phyloP scores from a whole-genome alignment of 1,139 yeast species.

The Yamadazyma taylorii region DNA sequence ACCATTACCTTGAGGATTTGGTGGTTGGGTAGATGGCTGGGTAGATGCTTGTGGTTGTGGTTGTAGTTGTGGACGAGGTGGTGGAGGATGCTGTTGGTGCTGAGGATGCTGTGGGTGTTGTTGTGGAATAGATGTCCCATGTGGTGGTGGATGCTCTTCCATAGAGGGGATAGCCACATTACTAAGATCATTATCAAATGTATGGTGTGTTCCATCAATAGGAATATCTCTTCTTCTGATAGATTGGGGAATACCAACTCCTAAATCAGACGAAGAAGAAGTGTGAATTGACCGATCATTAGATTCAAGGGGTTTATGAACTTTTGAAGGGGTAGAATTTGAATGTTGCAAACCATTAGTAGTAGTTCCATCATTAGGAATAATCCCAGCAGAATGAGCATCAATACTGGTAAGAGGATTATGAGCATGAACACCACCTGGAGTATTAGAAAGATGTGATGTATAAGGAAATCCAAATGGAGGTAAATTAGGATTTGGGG shows the following conservation, averaged over 20 bases:
- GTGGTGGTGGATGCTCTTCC: conserved; percentile 29
- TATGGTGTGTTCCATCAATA: conserved; percentile 13
- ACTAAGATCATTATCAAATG: conserved; percentile 33
- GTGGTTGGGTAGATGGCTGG: conserved; percentile 10
- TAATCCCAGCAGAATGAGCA: conserved; percentile 2
- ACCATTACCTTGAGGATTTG: not conserved
- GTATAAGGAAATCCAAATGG: conserved; percentile 1
- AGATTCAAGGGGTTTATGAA: not conserved
- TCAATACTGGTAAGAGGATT: conserved; percentile 1
- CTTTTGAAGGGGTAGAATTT: not conserved
- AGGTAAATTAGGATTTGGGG: conserved; percentile 1
- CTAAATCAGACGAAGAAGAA: conserved; percentile 2
- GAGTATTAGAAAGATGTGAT: not conserved
- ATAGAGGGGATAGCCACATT: conserved; percentile 38
- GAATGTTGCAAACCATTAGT: conserved; percentile 1
- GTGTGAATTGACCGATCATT: conserved; percentile 9
- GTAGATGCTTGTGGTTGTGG: too few relatives aligned
- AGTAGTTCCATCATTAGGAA: conserved; percentile 1
- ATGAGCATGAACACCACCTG: not conserved
- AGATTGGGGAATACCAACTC: not conserved
- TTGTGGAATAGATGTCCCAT: conserved; percentile 15
- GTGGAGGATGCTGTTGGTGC: conserved; percentile 31
- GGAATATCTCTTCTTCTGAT: conserved; percentile 2
- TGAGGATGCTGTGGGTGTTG: conserved; percentile 13
- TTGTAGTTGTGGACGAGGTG: conserved; percentile 15